Evolutionary conservation across 1,284 basidiomycete genomes (phyloP).

Genomic region (Malassezia arunalokei): DNA sequence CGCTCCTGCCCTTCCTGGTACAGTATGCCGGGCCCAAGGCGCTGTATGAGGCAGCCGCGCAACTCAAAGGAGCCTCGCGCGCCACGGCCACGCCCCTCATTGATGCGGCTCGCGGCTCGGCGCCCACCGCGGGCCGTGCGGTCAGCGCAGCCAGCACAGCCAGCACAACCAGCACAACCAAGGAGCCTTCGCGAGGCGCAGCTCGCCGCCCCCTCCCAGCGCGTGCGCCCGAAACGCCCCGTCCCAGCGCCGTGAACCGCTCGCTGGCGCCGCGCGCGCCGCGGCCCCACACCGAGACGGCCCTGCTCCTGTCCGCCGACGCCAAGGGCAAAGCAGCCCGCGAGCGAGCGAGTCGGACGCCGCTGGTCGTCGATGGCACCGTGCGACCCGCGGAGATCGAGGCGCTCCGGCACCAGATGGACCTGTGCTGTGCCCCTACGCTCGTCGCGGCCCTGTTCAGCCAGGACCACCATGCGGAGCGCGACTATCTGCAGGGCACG

Average conservation of each 20-base stretch:
- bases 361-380: slow-evolving; percentile 59
- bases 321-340: slow-evolving; percentile 62
- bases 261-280: slow-evolving; percentile 8
- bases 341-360: slow-evolving; percentile 60
- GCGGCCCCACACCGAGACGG: slow-evolving; percentile 13
- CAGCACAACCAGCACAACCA: slow-evolving; percentile 20
- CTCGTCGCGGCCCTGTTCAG: slow-evolving; percentile 66
- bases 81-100: slow-evolving; percentile 74
- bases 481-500: slow-evolving; percentile 74
- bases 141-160: slow-evolving; percentile 21
- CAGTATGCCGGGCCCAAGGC: slow-evolving; percentile 67
- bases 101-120: slow-evolving; percentile 52
- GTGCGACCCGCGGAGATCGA: slow-evolving; percentile 78
- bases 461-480: slow-evolving; percentile 87
- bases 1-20: slow-evolving; percentile 67
- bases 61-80: slow-evolving; percentile 81
- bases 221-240: not conserved
- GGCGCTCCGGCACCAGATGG: slow-evolving; percentile 79
- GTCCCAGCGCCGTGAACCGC: slow-evolving; percentile 13
- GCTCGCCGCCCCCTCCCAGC: not conserved
- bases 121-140: slow-evolving; percentile 10
- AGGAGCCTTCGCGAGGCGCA: not conserved
- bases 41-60: slow-evolving; percentile 71
- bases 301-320: slow-evolving; percentile 46
- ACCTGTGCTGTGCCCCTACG: slow-evolving; percentile 64